Conservation (phyloP, 768 basidiomycete species). For the Chalciporus pseudorubinellus region DNA sequence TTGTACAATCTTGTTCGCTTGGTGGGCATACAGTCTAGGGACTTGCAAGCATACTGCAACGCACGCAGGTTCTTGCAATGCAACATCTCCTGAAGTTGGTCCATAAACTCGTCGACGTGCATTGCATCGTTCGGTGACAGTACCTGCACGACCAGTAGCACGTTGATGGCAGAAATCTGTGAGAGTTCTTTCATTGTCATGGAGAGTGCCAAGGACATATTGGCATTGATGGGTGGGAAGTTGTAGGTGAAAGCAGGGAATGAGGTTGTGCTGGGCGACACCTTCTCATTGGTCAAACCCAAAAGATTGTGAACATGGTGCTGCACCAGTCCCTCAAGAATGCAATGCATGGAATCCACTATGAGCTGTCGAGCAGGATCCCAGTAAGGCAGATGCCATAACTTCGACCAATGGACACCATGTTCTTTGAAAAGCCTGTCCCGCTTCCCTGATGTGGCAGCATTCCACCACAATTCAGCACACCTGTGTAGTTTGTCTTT, state of each 20-base stretch:
- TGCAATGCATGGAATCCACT: constrained; percentile 28
- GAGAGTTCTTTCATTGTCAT: constrained; percentile 1
- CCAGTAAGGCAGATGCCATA: constrained; percentile 29
- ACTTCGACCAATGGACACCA: constrained; percentile 18
- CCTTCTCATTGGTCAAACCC: constrained; percentile 1
- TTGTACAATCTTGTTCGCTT: background rate
- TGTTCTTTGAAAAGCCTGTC: constrained; percentile 11
- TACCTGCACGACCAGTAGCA: background rate
- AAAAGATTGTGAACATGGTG: constrained; percentile 1
- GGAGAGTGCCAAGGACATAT: background rate
- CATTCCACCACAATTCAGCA: constrained; percentile 18
- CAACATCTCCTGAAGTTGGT: background rate
- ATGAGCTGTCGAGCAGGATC: constrained; percentile 18
- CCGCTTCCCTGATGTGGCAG: background rate
- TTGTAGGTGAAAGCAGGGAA: background rate
- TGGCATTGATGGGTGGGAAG: background rate
- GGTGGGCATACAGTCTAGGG: background rate
- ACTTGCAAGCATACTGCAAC: background rate
- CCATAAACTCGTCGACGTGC: background rate
- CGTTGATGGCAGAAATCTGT: constrained; percentile 7
- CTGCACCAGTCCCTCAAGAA: constrained; percentile 16
- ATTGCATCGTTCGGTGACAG: background rate
- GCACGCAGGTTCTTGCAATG: constrained; percentile 2
- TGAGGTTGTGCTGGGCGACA: background rate
- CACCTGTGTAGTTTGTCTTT: background rate